These are phyloP conservation scores for Infundibulicybe gibba DNA, from an alignment of 768 basidiomycete genomes.

Conservation along the genomic window DNA sequence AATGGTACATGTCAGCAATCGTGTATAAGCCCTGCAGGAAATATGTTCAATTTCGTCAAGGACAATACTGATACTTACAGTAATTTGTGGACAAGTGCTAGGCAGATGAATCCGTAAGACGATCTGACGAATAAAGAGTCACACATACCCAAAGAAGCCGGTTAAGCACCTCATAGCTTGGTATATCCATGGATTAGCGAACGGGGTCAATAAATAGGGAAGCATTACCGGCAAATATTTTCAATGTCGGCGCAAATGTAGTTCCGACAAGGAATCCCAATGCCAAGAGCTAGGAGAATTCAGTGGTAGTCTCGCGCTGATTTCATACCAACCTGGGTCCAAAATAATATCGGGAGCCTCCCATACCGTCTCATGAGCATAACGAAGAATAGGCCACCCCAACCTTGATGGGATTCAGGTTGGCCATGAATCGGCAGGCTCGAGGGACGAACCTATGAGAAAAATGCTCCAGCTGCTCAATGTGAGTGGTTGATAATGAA, in stretches of 20 bases:
- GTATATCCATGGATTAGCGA: too few species aligned
- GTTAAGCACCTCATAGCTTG: conserved; percentile 56
- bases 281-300: conserved; percentile 39
- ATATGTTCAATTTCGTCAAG: neutral
- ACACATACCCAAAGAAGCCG: conserved; percentile 51
- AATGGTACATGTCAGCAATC: conserved; percentile 65
- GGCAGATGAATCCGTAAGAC: neutral
- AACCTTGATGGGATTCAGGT: too few species aligned
- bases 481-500: neutral
- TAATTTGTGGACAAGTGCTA: conserved; percentile 47
- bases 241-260: conserved; percentile 50
- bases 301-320: neutral
- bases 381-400: conserved; percentile 62
- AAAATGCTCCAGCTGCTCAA: conserved; percentile 64
- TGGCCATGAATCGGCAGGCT: neutral
- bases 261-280: conserved; percentile 54
- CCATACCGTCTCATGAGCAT: conserved; percentile 63
- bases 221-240: conserved; percentile 43
- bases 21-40: conserved; percentile 48
- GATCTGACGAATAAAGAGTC: too few species aligned
- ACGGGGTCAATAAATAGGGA: too few species aligned
- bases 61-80: conserved; percentile 25
- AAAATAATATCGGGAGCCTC: conserved; percentile 65
- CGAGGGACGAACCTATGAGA: conserved; percentile 38
- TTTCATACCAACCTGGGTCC: conserved; percentile 56